A percentile compares a stretch with the other conserved stretches of the same genome.
Conservation (phyloP, 1,284 basidiomycete genomes). For the Rhodotorula sp. region DNA sequence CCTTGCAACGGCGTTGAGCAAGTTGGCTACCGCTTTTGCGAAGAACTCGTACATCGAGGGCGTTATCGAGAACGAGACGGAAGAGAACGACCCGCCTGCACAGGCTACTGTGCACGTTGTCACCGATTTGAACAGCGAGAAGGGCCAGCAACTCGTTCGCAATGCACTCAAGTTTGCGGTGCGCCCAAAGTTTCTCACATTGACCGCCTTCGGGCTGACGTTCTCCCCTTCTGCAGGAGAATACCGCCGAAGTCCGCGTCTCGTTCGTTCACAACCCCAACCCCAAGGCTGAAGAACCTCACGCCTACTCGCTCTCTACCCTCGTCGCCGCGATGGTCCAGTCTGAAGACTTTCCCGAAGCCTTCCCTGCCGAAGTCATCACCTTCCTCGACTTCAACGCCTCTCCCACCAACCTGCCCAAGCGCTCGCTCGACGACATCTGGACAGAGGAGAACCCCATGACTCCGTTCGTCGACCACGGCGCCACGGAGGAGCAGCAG, state of each 20-base stretch:
- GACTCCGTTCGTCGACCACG: conserved; percentile 18
- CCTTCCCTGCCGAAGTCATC: conserved; percentile 24
- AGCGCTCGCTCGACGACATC: conserved; percentile 15
- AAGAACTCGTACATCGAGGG: conserved; percentile 44
- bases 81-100: conserved; percentile 32
- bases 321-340: conserved; percentile 15
- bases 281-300: background rate
- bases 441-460: conserved; percentile 28
- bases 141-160: conserved; percentile 61
- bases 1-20: conserved; percentile 56
- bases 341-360: conserved; percentile 1
- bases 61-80: background rate
- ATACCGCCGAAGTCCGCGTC: conserved; percentile 18
- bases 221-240: conserved; percentile 23
- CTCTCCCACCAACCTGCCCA: conserved; percentile 9
- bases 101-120: conserved; percentile 64
- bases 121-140: conserved; percentile 70
- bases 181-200: conserved; percentile 30
- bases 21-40: conserved; percentile 49
- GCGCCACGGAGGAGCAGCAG: conserved; percentile 1
- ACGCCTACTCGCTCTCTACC: conserved; percentile 18
- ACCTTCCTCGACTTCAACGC: conserved; percentile 21
- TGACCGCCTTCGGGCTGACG: background rate
- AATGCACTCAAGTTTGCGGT: conserved; percentile 69
- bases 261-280: conserved; percentile 27